phyloP scores from a whole-genome alignment of 371 early-diverging fungal genomes.

The Circinella minor region DNA sequence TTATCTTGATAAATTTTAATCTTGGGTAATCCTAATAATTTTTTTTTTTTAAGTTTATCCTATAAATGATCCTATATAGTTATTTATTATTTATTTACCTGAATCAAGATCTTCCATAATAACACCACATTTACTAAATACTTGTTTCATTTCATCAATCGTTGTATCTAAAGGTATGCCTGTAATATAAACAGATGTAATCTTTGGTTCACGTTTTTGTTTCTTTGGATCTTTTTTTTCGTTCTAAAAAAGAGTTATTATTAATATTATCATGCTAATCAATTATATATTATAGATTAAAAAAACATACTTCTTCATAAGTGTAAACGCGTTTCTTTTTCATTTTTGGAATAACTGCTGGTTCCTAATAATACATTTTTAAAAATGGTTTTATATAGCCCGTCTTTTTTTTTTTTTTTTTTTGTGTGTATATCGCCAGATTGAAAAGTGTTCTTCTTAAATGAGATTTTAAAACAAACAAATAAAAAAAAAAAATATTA shows the following conservation, averaged over 20 bases:
- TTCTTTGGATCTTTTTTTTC: slow-evolving; percentile 42
- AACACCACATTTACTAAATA: slow-evolving; percentile 88
- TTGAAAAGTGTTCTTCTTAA: too few relatives aligned
- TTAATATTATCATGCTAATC: too few relatives aligned
- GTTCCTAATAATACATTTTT: slow-evolving; percentile 16
- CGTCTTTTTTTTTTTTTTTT: too few relatives aligned
- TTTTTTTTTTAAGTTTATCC: too few relatives aligned
- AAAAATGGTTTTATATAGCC: not conserved
- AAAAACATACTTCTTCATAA: slow-evolving; percentile 37
- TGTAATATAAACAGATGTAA: slow-evolving; percentile 86
- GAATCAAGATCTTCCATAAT: slow-evolving; percentile 84
- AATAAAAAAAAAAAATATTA: not conserved
- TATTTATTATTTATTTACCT: slow-evolving; percentile 31
- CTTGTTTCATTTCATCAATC: slow-evolving; percentile 74
- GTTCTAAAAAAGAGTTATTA: slow-evolving; percentile 6
- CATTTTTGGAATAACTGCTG: slow-evolving; percentile 26
- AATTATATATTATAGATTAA: too few relatives aligned
- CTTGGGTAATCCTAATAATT: slow-evolving; percentile 70
- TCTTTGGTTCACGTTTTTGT: slow-evolving; percentile 57
- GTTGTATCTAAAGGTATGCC: slow-evolving; percentile 86
- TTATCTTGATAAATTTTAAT: slow-evolving; percentile 88
- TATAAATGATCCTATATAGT: too few relatives aligned
- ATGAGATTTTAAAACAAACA: not conserved
- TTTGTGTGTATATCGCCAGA: too few relatives aligned
- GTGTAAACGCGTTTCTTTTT: slow-evolving; percentile 49